Conservation (phyloP, 441 rosid genomes). For the Isatis lusitanica region DNA sequence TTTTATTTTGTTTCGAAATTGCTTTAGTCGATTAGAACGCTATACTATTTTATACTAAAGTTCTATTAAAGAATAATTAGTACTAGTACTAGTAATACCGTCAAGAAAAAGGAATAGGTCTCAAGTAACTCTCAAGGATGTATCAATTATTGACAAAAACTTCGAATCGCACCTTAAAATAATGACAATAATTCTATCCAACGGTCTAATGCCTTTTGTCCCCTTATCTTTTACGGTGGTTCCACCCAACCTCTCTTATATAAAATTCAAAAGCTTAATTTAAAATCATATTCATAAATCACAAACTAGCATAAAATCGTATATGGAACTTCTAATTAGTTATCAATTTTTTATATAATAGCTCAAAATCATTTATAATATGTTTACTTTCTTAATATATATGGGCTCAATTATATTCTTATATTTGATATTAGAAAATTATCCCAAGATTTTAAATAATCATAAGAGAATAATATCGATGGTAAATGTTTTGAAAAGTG, state of each 20-base stretch:
- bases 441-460: neutral
- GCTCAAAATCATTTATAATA: neutral
- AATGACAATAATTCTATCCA: constrained; percentile 29
- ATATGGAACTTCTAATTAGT: neutral
- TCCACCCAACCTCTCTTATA: constrained; percentile 24
- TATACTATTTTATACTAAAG: neutral
- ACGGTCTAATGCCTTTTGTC: constrained; percentile 36
- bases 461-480: neutral
- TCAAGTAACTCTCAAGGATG: neutral
- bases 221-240: constrained; percentile 24
- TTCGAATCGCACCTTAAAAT: neutral
- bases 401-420: neutral
- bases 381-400: neutral
- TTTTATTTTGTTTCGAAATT: too few relatives aligned
- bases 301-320: neutral
- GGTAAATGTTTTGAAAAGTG: neutral
- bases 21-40: neutral
- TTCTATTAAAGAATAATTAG: neutral
- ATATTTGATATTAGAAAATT: neutral
- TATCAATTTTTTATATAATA: neutral
- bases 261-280: neutral
- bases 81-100: neutral
- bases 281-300: neutral
- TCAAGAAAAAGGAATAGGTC: neutral
- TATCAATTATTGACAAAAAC: constrained; percentile 19